A percentile compares a stretch with the other conserved stretches of the same genome.
Conservation (phyloP, 1,139 yeast species). For the Geotrichum histeridarum region DNA sequence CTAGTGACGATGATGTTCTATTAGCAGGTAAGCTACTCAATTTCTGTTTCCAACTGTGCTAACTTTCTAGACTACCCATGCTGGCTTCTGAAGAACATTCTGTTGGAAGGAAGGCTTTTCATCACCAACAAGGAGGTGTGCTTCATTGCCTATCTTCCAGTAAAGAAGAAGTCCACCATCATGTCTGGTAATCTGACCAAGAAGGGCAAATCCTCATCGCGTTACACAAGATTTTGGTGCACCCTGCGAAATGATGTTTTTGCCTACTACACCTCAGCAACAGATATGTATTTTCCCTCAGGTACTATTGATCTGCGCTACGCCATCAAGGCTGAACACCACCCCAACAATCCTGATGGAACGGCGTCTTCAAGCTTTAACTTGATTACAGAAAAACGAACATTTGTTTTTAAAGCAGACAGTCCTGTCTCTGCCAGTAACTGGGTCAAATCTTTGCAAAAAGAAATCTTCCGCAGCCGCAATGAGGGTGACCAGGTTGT, state of each 20-base stretch:
- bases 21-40: constrained; percentile 27
- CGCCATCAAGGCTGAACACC: constrained; percentile 57
- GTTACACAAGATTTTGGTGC: constrained; percentile 62
- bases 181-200: constrained; percentile 46
- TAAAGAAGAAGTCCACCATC: constrained; percentile 39
- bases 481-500: constrained; percentile 70
- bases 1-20: constrained; percentile 28
- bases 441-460: constrained; percentile 74
- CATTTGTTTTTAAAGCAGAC: constrained; percentile 68
- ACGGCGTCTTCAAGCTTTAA: constrained; percentile 31
- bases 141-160: constrained; percentile 79
- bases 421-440: constrained; percentile 64
- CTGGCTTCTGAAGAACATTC: constrained; percentile 78
- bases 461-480: constrained; percentile 67
- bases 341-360: constrained; percentile 28
- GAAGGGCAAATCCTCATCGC: constrained; percentile 29
- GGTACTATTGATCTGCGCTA: constrained; percentile 66
- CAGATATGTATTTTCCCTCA: constrained; percentile 77
- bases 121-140: constrained; percentile 60
- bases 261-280: constrained; percentile 62
- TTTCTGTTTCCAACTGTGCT: background rate
- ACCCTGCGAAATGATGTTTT: constrained; percentile 65
- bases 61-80: constrained; percentile 48
- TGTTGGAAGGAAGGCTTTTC: constrained; percentile 80
- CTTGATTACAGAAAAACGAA: constrained; percentile 50